Evolutionary conservation across 2,329 filamentous ascomycete genomes (phyloP).

Genomic region (Rhynchosporium graminicola): DNA sequence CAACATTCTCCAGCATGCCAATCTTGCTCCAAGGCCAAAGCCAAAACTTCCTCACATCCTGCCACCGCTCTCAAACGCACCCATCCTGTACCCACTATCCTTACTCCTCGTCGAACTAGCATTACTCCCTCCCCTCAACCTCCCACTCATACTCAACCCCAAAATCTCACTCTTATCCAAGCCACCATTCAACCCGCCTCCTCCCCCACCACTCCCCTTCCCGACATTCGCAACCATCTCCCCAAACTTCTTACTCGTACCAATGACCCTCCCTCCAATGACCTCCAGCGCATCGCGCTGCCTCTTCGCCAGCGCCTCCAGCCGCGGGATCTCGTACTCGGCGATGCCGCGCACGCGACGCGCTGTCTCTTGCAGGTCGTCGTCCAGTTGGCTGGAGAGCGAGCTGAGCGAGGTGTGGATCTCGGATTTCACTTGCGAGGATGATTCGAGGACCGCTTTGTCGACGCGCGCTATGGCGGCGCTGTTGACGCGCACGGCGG

Average conservation of each 20-base stretch:
- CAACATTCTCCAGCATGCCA: too few relatives aligned
- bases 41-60: not conserved
- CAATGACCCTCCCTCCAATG: constrained; percentile 28
- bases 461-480: constrained; percentile 32
- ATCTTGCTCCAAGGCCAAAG: too few relatives aligned
- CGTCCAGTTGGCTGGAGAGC: constrained; percentile 25
- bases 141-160: constrained; percentile 10
- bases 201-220: not conserved
- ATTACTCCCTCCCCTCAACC: constrained; percentile 25
- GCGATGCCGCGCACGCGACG: constrained; percentile 28
- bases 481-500: constrained; percentile 29
- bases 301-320: constrained; percentile 22
- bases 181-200: not conserved
- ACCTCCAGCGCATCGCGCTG: constrained; percentile 28
- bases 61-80: constrained; percentile 5
- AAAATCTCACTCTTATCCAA: constrained; percentile 14
- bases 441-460: constrained; percentile 30
- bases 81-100: constrained; percentile 20
- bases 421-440: constrained; percentile 29
- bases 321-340: constrained; percentile 28
- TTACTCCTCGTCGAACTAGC: constrained; percentile 24
- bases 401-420: constrained; percentile 23
- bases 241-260: constrained; percentile 31
- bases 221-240: constrained; percentile 29
- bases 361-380: constrained; percentile 27